A percentile compares a stretch with the other conserved stretches of the same genome.
Evolutionary conservation across 1,139 yeast species (phyloP).

Genomic region (Pichia sp.): DNA sequence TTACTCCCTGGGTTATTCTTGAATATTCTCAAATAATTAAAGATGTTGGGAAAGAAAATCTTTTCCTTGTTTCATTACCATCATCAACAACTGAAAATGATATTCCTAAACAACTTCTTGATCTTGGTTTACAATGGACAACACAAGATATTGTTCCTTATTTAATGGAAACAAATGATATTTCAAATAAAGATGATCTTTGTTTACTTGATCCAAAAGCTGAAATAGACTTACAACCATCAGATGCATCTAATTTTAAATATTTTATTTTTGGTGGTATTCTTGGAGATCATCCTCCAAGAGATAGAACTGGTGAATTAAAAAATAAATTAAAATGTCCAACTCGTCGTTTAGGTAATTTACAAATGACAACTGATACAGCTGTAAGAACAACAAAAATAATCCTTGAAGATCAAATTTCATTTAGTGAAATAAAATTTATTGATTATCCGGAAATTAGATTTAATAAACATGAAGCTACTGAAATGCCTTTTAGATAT

Average conservation of each 20-base stretch:
- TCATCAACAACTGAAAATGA: constrained; percentile 50
- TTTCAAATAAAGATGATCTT: constrained; percentile 41
- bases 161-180: constrained; percentile 24
- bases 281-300: constrained; percentile 92
- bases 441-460: constrained; percentile 92
- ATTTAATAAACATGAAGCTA: constrained; percentile 81
- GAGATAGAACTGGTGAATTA: constrained; percentile 89
- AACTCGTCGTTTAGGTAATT: constrained; percentile 78
- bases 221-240: constrained; percentile 60
- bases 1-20: constrained; percentile 90
- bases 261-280: constrained; percentile 96
- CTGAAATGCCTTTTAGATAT: constrained; percentile 97
- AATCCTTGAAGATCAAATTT: constrained; percentile 48
- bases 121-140: constrained; percentile 77
- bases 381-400: constrained; percentile 86
- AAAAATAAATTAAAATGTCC: constrained; percentile 71
- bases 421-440: constrained; percentile 68
- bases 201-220: constrained; percentile 92
- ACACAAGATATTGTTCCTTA: constrained; percentile 54
- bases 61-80: constrained; percentile 75
- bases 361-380: constrained; percentile 97
- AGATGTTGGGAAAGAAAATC: constrained; percentile 74
- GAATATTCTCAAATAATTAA: constrained; percentile 79
- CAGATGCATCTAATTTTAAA: constrained; percentile 60
- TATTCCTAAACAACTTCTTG: constrained; percentile 56